Evolutionary conservation across 306 rosid genomes (phyloP).

Genomic region (Citrullus colocynthis): DNA sequence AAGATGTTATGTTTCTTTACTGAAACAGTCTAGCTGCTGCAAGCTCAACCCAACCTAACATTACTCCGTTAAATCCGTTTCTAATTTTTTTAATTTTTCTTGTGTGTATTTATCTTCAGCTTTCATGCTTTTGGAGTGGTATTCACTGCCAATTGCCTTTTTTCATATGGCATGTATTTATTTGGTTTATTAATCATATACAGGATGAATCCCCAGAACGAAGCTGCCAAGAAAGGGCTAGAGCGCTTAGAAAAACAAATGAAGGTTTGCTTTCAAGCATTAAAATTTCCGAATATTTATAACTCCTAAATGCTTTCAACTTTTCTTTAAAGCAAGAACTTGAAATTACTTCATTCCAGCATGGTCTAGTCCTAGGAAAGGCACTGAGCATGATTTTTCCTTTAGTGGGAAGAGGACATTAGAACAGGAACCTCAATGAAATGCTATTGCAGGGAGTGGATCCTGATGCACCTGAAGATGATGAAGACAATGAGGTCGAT

Average conservation of each 20-base stretch:
- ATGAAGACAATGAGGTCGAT: conserved; percentile 89
- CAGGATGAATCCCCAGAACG: conserved; percentile 91
- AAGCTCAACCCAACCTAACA: neutral
- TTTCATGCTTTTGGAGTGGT: neutral
- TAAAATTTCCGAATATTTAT: neutral
- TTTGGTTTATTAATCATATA: conserved; percentile 14
- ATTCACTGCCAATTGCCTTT: neutral
- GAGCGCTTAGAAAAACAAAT: conserved; percentile 94
- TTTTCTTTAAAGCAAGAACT: neutral
- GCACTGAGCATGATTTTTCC: neutral
- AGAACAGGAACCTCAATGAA: neutral
- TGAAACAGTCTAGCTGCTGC: neutral
- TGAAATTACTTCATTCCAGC: conserved; percentile 3
- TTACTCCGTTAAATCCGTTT: neutral
- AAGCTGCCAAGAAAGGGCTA: conserved; percentile 88
- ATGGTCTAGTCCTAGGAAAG: neutral
- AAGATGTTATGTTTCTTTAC: neutral
- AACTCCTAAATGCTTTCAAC: neutral
- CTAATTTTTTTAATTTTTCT: neutral
- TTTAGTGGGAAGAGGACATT: neutral
- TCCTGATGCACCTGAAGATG: conserved; percentile 99
- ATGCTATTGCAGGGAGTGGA: conserved; percentile 23
- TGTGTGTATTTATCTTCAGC: neutral
- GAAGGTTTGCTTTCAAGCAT: conserved; percentile 48
- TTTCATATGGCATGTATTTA: neutral